Percentiles rank a stretch among this genome's conserved stretches.
Evolutionary conservation across 257 asterid species (phyloP).

Genomic region (Nicotiana knightiana): DNA sequence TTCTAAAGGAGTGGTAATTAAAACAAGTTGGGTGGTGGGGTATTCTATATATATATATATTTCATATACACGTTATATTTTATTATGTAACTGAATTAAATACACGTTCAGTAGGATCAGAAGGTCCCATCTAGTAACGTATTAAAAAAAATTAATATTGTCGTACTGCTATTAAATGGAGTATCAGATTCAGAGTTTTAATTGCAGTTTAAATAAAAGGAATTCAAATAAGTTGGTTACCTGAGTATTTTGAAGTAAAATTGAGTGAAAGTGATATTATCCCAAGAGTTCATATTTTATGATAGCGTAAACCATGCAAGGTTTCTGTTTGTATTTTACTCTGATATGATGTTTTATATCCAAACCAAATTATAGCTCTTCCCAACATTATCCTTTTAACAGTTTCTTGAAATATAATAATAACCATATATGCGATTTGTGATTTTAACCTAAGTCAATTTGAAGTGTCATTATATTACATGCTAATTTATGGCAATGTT

Average conservation of each 20-base stretch:
- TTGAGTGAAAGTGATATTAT: neutral
- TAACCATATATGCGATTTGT: too few species aligned
- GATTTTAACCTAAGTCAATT: too few species aligned
- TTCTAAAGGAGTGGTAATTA: conserved; percentile 18
- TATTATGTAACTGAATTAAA: neutral
- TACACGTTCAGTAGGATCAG: neutral
- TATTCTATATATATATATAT: neutral
- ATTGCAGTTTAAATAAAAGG: neutral
- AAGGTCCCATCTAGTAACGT: conserved; percentile 4
- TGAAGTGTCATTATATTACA: too few species aligned
- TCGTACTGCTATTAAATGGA: neutral
- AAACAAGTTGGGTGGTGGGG: neutral
- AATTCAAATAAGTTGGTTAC: too few species aligned
- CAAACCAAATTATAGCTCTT: too few species aligned
- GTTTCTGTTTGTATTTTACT: too few species aligned
- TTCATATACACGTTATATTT: neutral
- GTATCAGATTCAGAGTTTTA: neutral
- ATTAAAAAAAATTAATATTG: neutral
- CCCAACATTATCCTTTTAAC: too few species aligned
- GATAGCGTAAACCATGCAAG: too few species aligned
- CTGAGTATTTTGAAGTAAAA: neutral
- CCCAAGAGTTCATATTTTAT: too few species aligned
- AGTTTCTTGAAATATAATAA: too few species aligned
- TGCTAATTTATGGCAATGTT: too few species aligned
- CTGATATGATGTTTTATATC: too few species aligned